Conservation (phyloP, 441 rosid species). For the Populus hybrid region DNA sequence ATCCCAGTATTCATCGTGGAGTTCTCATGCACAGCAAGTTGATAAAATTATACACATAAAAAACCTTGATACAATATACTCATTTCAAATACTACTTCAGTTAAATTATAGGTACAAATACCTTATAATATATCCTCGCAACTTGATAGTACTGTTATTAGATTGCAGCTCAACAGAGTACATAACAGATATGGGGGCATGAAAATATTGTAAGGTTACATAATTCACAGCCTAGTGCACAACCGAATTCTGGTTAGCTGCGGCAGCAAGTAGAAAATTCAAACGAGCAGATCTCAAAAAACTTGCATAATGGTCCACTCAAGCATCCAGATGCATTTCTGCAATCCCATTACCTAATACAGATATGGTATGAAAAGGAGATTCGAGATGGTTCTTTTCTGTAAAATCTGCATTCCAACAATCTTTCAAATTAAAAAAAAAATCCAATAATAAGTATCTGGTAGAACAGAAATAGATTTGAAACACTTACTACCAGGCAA, state of each 20-base stretch:
- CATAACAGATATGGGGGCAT: slow-evolving; percentile 11
- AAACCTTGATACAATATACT: neutral
- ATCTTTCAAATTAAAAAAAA: neutral
- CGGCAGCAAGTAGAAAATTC: slow-evolving; percentile 10
- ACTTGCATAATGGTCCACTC: slow-evolving; percentile 10
- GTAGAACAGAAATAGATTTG: neutral
- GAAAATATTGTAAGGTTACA: slow-evolving; percentile 20
- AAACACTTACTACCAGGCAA: slow-evolving; percentile 17
- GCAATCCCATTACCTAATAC: slow-evolving; percentile 16
- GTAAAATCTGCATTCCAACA: slow-evolving; percentile 24
- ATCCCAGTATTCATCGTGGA: neutral
- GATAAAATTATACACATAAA: neutral
- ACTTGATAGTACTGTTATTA: neutral
- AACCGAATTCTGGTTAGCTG: slow-evolving; percentile 22
- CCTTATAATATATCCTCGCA: neutral
- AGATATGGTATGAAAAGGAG: slow-evolving; percentile 26
- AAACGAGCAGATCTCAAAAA: slow-evolving; percentile 15
- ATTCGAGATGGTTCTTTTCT: neutral
- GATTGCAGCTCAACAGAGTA: slow-evolving; percentile 1
- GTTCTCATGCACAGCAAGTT: neutral
- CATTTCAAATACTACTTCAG: neutral
- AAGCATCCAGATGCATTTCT: slow-evolving; percentile 18
- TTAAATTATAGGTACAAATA: neutral
- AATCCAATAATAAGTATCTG: neutral
- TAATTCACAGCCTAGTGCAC: slow-evolving; percentile 23